Evolutionary conservation across 306 rosid genomes (phyloP), one percentile per base, ranked within the genome.

Genomic region (Fagus sylvatica): DNA sequence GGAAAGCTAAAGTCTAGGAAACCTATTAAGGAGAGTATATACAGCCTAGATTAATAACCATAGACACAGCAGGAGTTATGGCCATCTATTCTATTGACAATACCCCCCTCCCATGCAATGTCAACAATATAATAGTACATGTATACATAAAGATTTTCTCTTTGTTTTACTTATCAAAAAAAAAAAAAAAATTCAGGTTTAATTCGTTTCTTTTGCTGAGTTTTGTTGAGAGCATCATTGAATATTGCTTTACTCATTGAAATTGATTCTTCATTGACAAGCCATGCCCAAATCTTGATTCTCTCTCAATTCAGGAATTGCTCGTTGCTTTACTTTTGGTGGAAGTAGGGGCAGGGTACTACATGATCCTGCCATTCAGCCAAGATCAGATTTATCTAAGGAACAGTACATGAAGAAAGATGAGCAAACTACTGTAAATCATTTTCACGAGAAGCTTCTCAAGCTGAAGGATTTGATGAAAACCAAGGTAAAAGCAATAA

Each of bases 321-420:
- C 98, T 19, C 93, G 97, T 36, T 94, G 98, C 86, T 94, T 92
- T 84, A 94, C 95, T 71, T 94, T 92, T 51, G 97, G 98, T 2
- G 98, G 97, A 79, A 92, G 91, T 79, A 92, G 88, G 88, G 88
- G 87, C 64, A 83, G 87, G 80, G 60, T 73, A 69, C 85, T 92
- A 66, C 97, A 92, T 41, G 87, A 92, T 88, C 97, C 94, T 49
- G 86, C 88, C 8, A 83, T 90, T 84, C 65, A 13, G 67, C 97
- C 98, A 15, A 86, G 91, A 66, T 72, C 88, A 41, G 75, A 85
- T 77, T 74, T 89, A 81, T 85, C 97, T 8, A 89, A 89, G 86
- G 95, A 89, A 69, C 86, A 79, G 64, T 92, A 94, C 76, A 82
- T 87, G 91, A 88, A 87, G 81, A 92, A 87, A 67, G 91, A 92